These are phyloP conservation scores for Biscogniauxia sp. DNA, from an alignment of 2,329 filamentous ascomycete genomes.

Conservation along the genomic window DNA sequence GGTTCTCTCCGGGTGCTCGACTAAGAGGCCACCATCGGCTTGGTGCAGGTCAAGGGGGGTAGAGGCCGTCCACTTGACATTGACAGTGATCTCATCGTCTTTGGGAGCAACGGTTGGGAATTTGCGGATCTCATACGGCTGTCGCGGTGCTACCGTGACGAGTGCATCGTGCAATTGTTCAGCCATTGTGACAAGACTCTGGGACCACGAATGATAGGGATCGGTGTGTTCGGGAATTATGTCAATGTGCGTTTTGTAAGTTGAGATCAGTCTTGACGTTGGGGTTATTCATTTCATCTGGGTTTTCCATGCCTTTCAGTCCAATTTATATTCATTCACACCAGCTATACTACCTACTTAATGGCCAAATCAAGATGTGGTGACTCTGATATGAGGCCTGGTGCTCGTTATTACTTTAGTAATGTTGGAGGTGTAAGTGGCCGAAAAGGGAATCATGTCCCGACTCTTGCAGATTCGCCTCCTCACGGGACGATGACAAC, in stretches of 20 bases:
- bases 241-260: background rate
- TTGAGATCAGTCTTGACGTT: background rate
- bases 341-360: background rate
- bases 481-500: no score
- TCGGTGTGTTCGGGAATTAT: background rate
- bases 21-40: constrained; percentile 56
- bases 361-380: no score
- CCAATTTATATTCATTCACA: background rate
- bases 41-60: constrained; percentile 62
- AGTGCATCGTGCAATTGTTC: constrained; percentile 26
- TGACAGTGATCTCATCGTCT: constrained; percentile 50
- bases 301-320: background rate
- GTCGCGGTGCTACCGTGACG: constrained; percentile 25
- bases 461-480: constrained; percentile 1
- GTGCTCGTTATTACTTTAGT: background rate
- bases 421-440: background rate
- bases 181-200: constrained; percentile 9
- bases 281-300: no score
- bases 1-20: constrained; percentile 47
- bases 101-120: constrained; percentile 31
- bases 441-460: constrained; percentile 10
- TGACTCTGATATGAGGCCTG: background rate
- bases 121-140: constrained; percentile 26
- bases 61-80: constrained; percentile 57
- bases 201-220: background rate